Evolutionary conservation across 202 grass and related monocot species (phyloP).

Genomic region (Miscanthus sacchariflorus): DNA sequence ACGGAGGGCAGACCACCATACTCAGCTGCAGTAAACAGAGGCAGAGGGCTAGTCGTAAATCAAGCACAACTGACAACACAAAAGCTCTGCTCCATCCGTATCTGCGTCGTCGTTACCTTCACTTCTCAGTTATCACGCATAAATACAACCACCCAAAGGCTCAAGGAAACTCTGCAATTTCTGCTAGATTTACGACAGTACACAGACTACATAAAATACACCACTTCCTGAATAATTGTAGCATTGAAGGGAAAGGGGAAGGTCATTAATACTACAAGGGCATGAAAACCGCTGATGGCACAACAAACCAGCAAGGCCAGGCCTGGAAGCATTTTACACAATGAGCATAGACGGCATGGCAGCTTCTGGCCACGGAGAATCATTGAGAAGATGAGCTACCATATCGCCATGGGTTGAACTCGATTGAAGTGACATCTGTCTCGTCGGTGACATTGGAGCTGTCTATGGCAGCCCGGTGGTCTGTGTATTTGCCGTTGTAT

Average conservation of each 20-base stretch:
- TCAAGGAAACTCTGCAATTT: constrained; percentile 20
- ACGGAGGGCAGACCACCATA: background rate
- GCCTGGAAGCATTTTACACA: constrained; percentile 36
- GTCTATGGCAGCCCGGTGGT: constrained; percentile 66
- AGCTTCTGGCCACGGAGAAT: constrained; percentile 41
- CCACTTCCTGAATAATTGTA: constrained; percentile 43
- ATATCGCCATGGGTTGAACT: constrained; percentile 97
- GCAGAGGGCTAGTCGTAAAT: background rate
- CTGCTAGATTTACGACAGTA: constrained; percentile 43
- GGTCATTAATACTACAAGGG: constrained; percentile 53
- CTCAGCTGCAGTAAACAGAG: background rate
- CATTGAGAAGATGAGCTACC: constrained; percentile 49
- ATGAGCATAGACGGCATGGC: constrained; percentile 26
- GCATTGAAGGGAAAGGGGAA: background rate
- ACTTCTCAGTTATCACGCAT: background rate
- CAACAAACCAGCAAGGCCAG: constrained; percentile 42
- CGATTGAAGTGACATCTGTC: constrained; percentile 49
- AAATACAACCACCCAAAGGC: background rate
- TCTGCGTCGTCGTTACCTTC: background rate
- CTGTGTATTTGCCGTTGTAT: constrained; percentile 80
- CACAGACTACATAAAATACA: constrained; percentile 60
- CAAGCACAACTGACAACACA: background rate
- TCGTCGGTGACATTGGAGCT: constrained; percentile 47
- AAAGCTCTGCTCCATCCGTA: background rate
- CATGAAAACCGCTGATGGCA: constrained; percentile 46